Evolutionary conservation across 116 monocot genomes (phyloP).

Genomic region (Phalaenopsis hybrid): DNA sequence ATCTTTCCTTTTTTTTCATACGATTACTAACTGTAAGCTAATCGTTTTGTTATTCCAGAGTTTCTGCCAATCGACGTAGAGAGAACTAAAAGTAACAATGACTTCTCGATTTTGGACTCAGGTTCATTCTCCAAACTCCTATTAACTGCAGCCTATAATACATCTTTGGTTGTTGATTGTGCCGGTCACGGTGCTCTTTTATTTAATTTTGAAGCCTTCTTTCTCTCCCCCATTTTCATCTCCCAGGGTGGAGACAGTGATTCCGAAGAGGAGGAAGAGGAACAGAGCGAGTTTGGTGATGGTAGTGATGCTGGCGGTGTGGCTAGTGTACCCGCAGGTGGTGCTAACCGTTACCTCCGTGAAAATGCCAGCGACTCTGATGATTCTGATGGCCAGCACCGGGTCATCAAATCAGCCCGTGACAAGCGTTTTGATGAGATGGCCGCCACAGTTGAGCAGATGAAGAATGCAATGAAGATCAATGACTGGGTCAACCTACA

Average conservation of each 20-base stretch:
- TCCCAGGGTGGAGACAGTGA: conserved; percentile 52
- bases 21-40: neutral
- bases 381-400: conserved; percentile 47
- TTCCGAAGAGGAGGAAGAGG: conserved; percentile 50
- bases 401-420: conserved; percentile 60
- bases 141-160: neutral
- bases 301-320: conserved; percentile 28
- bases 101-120: conserved; percentile 85
- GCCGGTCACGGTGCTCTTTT: neutral
- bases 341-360: conserved; percentile 23
- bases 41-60: neutral
- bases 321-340: conserved; percentile 3
- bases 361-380: conserved; percentile 50
- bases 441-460: conserved; percentile 71
- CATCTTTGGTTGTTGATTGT: neutral
- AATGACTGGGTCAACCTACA: conserved; percentile 91
- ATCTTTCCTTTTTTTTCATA: too few relatives aligned
- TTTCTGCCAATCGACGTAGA: neutral
- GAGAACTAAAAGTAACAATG: conserved; percentile 27
- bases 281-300: conserved; percentile 23
- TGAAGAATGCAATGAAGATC: conserved; percentile 83
- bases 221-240: neutral
- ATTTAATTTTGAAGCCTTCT: neutral
- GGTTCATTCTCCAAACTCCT: conserved; percentile 18
- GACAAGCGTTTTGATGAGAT: conserved; percentile 81